Conservation (phyloP, 2,329 filamentous ascomycete species). For the Fonsecaea multimorphosa region DNA sequence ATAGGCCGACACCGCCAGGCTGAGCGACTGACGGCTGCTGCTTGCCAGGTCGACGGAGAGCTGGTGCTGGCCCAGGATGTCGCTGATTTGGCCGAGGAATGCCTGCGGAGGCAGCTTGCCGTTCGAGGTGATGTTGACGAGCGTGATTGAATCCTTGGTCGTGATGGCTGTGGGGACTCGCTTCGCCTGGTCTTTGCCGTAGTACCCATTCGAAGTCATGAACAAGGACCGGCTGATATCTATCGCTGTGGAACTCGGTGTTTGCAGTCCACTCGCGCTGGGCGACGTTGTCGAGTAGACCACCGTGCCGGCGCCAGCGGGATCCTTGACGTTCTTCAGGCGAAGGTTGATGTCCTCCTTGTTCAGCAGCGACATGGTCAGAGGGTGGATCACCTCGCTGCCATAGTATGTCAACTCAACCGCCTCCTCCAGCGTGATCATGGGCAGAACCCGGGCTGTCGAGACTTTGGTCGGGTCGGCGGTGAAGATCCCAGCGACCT, state of each 20-base stretch:
- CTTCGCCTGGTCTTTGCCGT: constrained; percentile 59
- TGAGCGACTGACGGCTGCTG: constrained; percentile 90
- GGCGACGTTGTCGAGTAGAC: constrained; percentile 73
- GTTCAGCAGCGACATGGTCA: constrained; percentile 93
- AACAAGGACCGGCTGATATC: constrained; percentile 48
- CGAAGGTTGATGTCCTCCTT: constrained; percentile 68
- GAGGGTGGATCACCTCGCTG: constrained; percentile 95
- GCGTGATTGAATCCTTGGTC: constrained; percentile 93
- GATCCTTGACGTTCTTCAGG: constrained; percentile 73
- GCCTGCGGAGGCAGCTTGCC: constrained; percentile 94
- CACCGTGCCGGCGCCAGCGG: constrained; percentile 64
- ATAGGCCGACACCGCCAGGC: constrained; percentile 80
- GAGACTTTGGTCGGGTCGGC: constrained; percentile 86
- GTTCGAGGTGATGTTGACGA: constrained; percentile 97
- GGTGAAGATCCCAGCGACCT: constrained; percentile 93
- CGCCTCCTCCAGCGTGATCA: constrained; percentile 91
- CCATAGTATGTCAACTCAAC: constrained; percentile 93
- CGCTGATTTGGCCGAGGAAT: constrained; percentile 94
- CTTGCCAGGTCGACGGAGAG: constrained; percentile 96
- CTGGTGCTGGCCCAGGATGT: constrained; percentile 81
- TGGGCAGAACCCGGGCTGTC: constrained; percentile 79
- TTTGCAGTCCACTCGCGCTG: not conserved
- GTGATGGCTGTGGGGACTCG: constrained; percentile 81
- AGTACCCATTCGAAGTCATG: constrained; percentile 56
- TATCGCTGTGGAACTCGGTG: not conserved